These are phyloP conservation scores for Parastagonospora nodorum DNA, from an alignment of 2,329 filamentous ascomycete genomes.

Conservation along the genomic window DNA sequence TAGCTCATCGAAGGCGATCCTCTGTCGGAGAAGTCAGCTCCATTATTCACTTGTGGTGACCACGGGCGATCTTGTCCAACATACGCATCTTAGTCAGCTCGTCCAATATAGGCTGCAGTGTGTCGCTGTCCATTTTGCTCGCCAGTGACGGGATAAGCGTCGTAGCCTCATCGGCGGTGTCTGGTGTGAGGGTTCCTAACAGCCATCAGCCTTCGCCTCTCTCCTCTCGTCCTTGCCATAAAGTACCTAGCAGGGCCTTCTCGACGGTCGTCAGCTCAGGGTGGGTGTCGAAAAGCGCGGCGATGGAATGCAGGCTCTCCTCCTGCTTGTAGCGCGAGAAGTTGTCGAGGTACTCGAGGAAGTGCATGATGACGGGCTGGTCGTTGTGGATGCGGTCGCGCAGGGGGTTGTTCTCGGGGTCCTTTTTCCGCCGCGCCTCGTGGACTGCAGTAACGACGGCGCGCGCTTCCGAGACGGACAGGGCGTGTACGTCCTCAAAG, in stretches of 20 bases:
- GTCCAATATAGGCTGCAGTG: conserved; percentile 84
- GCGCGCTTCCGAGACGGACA: conserved; percentile 90
- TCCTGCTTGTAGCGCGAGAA: conserved; percentile 96
- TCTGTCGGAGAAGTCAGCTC: conserved; percentile 29
- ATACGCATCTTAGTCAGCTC: conserved; percentile 82
- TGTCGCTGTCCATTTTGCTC: conserved; percentile 88
- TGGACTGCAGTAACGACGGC: conserved; percentile 90
- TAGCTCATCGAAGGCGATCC: conserved; percentile 28
- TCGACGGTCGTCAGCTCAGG: conserved; percentile 88
- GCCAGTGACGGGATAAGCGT: conserved; percentile 87
- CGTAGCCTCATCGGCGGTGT: conserved; percentile 92
- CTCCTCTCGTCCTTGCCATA: not conserved
- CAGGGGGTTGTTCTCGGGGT: conserved; percentile 67
- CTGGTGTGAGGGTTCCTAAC: conserved; percentile 86
- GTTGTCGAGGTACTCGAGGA: conserved; percentile 88
- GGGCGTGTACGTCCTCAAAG: conserved; percentile 87
- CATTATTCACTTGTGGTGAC: not conserved
- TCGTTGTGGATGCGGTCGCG: conserved; percentile 74
- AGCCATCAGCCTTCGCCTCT: conserved; percentile 14
- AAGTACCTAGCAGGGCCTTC: conserved; percentile 79
- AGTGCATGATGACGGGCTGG: conserved; percentile 74
- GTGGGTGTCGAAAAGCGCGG: conserved; percentile 79
- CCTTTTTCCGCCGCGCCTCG: conserved; percentile 76
- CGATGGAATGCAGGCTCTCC: conserved; percentile 93
- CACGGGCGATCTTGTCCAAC: conserved; percentile 11